These are phyloP conservation scores for Prunus davidiana DNA, from an alignment of 306 rosid species.

Conservation along the genomic window DNA sequence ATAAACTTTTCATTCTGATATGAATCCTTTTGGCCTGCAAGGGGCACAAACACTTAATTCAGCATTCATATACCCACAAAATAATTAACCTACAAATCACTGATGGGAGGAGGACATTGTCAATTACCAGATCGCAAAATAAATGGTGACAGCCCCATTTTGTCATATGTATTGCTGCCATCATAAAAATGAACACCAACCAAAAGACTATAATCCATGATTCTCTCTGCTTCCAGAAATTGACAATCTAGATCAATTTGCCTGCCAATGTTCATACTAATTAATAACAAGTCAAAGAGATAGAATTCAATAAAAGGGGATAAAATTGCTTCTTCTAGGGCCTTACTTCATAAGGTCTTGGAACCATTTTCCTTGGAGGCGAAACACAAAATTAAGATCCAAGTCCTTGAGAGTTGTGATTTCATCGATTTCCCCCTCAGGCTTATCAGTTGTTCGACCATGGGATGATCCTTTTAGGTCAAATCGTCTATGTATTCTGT, in stretches of 20 bases:
- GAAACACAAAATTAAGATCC: slow-evolving; percentile 90
- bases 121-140: slow-evolving; percentile 74
- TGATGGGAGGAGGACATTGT: not conserved
- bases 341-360: slow-evolving; percentile 76
- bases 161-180: slow-evolving; percentile 64
- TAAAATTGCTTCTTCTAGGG: not conserved
- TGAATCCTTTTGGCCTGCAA: slow-evolving; percentile 71
- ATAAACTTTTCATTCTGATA: slow-evolving; percentile 83
- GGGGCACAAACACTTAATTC: slow-evolving; percentile 16
- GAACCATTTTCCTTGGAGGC: slow-evolving; percentile 62
- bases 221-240: slow-evolving; percentile 88
- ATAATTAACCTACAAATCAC: not conserved
- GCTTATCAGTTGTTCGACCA: slow-evolving; percentile 81
- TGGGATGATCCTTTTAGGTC: slow-evolving; percentile 96
- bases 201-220: slow-evolving; percentile 97
- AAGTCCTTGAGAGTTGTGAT: slow-evolving; percentile 95
- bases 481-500: slow-evolving; percentile 84
- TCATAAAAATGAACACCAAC: slow-evolving; percentile 94
- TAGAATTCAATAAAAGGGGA: not conserved
- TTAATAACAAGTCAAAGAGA: slow-evolving; percentile 19
- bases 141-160: slow-evolving; percentile 87
- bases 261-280: slow-evolving; percentile 40
- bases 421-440: slow-evolving; percentile 88
- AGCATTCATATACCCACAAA: slow-evolving; percentile 2
- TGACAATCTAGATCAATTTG: slow-evolving; percentile 87